phyloP scores from a whole-genome alignment of 306 rosid genomes.

The Fragaria ananassa region DNA sequence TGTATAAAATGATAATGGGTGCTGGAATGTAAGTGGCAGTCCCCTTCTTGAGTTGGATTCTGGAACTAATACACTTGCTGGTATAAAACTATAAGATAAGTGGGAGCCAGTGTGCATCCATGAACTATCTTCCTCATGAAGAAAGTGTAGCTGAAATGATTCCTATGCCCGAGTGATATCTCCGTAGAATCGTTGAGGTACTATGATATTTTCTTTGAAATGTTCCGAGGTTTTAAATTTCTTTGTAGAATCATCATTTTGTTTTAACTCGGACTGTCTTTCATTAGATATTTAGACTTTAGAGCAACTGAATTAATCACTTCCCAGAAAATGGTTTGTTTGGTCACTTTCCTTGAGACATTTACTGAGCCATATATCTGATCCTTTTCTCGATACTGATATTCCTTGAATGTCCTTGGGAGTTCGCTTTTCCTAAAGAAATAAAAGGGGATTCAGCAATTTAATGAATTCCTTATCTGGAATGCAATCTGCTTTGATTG shows the following conservation, averaged over 20 bases:
- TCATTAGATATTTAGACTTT: not conserved
- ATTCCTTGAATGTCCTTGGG: conserved; percentile 35
- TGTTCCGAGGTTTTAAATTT: not conserved
- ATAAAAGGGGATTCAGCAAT: conserved; percentile 9
- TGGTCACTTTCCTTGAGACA: conserved; percentile 50
- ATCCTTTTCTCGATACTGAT: conserved; percentile 47
- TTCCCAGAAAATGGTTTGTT: conserved; percentile 38
- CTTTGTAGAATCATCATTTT: not conserved
- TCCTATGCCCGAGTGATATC: conserved; percentile 46
- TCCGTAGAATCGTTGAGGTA: conserved; percentile 37
- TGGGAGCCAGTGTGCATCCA: conserved; percentile 48
- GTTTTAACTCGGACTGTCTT: not conserved
- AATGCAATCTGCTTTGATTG: not conserved
- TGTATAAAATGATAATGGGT: conserved; percentile 52
- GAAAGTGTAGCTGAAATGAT: conserved; percentile 49
- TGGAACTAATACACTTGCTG: conserved; percentile 51
- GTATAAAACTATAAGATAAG: conserved; percentile 58
- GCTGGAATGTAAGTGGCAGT: conserved; percentile 41
- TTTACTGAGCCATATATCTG: conserved; percentile 54
- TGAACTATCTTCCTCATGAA: conserved; percentile 45
- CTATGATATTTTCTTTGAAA: conserved; percentile 11
- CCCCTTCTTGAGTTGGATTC: conserved; percentile 38
- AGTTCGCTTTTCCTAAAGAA: conserved; percentile 33
- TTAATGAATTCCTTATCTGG: not conserved
- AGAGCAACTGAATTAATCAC: conserved; percentile 30